Conservation (phyloP, 441 rosid species). For the Croton setiger region DNA sequence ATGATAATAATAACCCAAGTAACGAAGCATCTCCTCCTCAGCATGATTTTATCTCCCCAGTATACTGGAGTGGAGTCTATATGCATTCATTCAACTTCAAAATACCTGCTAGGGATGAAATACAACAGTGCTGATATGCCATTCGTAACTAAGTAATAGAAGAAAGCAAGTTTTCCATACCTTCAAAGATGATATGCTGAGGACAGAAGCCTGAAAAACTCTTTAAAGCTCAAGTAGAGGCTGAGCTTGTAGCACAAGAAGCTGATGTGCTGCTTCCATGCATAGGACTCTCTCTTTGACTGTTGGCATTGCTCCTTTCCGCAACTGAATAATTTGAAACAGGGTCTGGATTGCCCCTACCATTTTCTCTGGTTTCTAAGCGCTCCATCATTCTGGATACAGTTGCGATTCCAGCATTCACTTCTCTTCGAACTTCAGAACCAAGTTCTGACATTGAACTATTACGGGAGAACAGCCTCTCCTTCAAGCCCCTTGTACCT, state of each 20-base stretch:
- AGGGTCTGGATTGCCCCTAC: conserved; percentile 37
- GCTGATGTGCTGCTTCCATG: conserved; percentile 28
- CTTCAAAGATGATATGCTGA: conserved; percentile 59
- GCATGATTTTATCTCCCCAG: not conserved
- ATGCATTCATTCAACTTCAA: not conserved
- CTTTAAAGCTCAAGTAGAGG: conserved; percentile 30
- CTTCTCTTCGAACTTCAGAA: conserved; percentile 59
- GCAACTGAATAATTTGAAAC: conserved; percentile 32
- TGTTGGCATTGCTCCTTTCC: conserved; percentile 24
- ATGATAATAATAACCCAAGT: too few relatives aligned
- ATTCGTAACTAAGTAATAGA: not conserved
- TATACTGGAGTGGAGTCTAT: not conserved
- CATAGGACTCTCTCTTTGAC: conserved; percentile 23
- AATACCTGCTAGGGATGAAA: not conserved
- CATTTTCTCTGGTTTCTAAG: conserved; percentile 52
- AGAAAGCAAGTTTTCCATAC: conserved; percentile 27
- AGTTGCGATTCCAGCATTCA: conserved; percentile 58
- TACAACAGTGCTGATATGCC: not conserved
- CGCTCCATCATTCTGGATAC: conserved; percentile 65
- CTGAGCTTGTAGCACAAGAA: conserved; percentile 37
- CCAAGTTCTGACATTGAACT: conserved; percentile 50
- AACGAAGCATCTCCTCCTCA: too few relatives aligned
- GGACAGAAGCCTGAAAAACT: conserved; percentile 34
- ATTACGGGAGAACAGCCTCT: conserved; percentile 62
- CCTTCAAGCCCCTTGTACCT: conserved; percentile 77